Percentiles rank a stretch among this genome's conserved stretches.
Evolutionary conservation across 805 yeast genomes (phyloP).

Genomic region (Wickerhamiella sorbophila): DNA sequence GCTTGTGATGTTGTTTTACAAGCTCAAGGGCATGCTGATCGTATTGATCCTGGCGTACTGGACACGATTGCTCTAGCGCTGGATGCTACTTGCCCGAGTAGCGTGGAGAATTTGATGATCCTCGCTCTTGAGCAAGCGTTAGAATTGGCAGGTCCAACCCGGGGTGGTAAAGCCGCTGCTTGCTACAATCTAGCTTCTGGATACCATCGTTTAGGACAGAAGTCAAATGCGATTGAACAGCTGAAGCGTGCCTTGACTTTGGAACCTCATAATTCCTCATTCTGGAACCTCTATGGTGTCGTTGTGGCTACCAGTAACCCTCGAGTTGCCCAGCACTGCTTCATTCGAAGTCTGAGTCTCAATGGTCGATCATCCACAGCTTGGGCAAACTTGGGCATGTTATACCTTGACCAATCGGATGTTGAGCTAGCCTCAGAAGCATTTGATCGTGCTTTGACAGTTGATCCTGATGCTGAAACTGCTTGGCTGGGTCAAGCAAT

Average conservation of each 20-base stretch:
- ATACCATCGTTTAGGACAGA: slow-evolving; percentile 25
- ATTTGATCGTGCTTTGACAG: slow-evolving; percentile 57
- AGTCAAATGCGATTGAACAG: slow-evolving; percentile 35
- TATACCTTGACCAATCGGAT: slow-evolving; percentile 60
- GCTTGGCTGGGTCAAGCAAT: slow-evolving; percentile 87
- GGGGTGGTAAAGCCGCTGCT: slow-evolving; percentile 26
- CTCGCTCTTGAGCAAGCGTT: slow-evolving; percentile 4
- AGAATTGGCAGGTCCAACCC: slow-evolving; percentile 7
- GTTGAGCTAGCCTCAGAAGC: slow-evolving; percentile 58
- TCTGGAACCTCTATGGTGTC: slow-evolving; percentile 77
- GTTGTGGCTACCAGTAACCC: slow-evolving; percentile 52
- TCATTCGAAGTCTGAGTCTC: slow-evolving; percentile 62
- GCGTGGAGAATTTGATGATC: not conserved
- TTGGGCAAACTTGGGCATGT: slow-evolving; percentile 73
- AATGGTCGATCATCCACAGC: slow-evolving; percentile 51
- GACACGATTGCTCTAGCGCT: not conserved
- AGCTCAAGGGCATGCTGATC: slow-evolving; percentile 39
- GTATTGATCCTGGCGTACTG: slow-evolving; percentile 31
- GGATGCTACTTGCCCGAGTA: not conserved
- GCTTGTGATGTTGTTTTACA: slow-evolving; percentile 38
- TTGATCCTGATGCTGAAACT: slow-evolving; percentile 58
- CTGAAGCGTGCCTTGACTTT: slow-evolving; percentile 55
- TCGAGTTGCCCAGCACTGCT: slow-evolving; percentile 80
- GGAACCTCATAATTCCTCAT: slow-evolving; percentile 54
- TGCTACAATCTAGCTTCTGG: slow-evolving; percentile 58